Conservation (phyloP, 805 yeast genomes). For the Priceomyces medius region DNA sequence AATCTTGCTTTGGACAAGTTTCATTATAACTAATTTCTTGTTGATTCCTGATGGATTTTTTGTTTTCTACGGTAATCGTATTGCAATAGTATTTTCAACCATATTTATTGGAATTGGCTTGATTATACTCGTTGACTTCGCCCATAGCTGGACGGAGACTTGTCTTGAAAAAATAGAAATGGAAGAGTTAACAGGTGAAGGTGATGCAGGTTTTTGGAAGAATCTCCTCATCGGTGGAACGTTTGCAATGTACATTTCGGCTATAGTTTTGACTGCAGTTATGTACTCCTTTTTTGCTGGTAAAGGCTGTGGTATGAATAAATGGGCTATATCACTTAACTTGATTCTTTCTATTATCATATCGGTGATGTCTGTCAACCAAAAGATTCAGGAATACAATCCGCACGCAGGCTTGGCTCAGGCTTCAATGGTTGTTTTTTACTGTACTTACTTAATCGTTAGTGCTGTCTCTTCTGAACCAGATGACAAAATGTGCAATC, state of each 20-base stretch:
- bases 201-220: conserved; percentile 68
- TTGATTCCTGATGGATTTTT: conserved; percentile 82
- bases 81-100: conserved; percentile 82
- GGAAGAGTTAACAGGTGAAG: conserved; percentile 55
- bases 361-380: conserved; percentile 72
- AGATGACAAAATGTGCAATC: conserved; percentile 89
- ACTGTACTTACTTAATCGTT: conserved; percentile 87
- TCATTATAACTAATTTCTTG: conserved; percentile 63
- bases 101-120: conserved; percentile 86
- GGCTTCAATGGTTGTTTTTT: conserved; percentile 90
- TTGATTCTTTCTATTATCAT: conserved; percentile 61
- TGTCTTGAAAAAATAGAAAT: conserved; percentile 89
- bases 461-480: conserved; percentile 97
- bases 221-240: conserved; percentile 84
- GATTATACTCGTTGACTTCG: conserved; percentile 89
- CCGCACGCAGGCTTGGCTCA: conserved; percentile 97
- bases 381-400: conserved; percentile 84
- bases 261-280: conserved; percentile 67
- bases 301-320: conserved; percentile 82
- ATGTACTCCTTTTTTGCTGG: conserved; percentile 85
- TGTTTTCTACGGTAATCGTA: conserved; percentile 85
- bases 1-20: conserved; percentile 54
- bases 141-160: conserved; percentile 98
- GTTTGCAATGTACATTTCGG: conserved; percentile 72
- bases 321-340: conserved; percentile 80